These are phyloP conservation scores for Coemansia sp. DNA, from an alignment of 192 early-diverging fungal species.

Conservation along the genomic window DNA sequence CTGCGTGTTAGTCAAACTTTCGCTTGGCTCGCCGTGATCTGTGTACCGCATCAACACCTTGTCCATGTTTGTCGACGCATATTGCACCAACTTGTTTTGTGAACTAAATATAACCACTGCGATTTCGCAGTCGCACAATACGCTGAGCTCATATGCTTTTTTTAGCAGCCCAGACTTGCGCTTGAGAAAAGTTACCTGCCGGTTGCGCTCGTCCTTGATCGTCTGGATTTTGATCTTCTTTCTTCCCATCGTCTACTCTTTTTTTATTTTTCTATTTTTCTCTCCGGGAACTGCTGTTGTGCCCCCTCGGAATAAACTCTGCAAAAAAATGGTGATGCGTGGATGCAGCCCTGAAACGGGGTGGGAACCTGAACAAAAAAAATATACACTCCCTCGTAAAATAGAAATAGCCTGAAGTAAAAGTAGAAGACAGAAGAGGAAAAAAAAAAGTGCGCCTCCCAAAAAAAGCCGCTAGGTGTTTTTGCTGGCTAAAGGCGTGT, in stretches of 20 bases:
- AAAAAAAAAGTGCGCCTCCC: constrained; percentile 17
- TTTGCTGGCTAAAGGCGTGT: neutral
- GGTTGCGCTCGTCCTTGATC: constrained; percentile 87
- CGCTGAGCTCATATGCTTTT: constrained; percentile 93
- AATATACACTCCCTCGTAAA: constrained; percentile 7
- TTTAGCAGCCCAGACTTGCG: constrained; percentile 94
- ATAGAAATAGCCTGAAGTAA: constrained; percentile 4
- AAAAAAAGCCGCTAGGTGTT: constrained; percentile 12
- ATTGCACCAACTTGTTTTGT: constrained; percentile 91
- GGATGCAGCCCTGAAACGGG: constrained; percentile 1
- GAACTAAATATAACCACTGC: constrained; percentile 92
- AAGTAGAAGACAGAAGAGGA: constrained; percentile 9
- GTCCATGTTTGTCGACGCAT: constrained; percentile 92
- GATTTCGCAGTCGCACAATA: constrained; percentile 94
- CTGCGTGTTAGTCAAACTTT: constrained; percentile 61
- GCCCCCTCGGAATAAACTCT: neutral
- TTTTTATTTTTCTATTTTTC: neutral
- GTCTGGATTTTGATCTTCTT: constrained; percentile 93
- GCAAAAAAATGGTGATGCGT: neutral
- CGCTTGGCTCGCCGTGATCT: constrained; percentile 58
- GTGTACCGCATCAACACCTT: constrained; percentile 87
- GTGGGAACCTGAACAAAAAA: constrained; percentile 8
- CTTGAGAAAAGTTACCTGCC: constrained; percentile 94
- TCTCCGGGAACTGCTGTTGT: neutral
- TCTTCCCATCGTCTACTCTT: constrained; percentile 67